Evolutionary conservation across 1,139 yeast species (phyloP), one percentile per base, ranked within the genome.

Genomic region (Nakaseomyces delphensis): DNA sequence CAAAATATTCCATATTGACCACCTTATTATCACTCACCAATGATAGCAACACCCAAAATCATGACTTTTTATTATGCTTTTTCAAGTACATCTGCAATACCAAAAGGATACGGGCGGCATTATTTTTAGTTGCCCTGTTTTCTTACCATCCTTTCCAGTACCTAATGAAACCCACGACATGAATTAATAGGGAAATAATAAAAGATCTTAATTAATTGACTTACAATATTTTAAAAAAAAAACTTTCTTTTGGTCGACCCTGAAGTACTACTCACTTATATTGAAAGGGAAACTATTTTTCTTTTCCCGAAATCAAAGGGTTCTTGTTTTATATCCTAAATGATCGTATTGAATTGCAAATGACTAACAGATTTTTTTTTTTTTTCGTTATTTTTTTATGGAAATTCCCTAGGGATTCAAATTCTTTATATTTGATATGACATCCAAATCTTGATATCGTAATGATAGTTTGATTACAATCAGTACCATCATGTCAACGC

Each of bases 161-260:
- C 35, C 35, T 31, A 31, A 31, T 31, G 35, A 31, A 31, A 31
- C 35, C 23, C 35, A 31, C 35, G 16, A 18, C 35, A 31, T 18
- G 18, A 28, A 28, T 4, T 28, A 8, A 9, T 14, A 28, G 18
- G 31, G 18, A 14, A 28, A 10, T 8, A 13, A 25, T 25, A 25
- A 25, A 25, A 7, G n/a, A n/a, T n/a, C n/a, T n/a, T n/a, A n/a
- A n/a, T n/a, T n/a, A n/a, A n/a, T n/a, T n/a, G n/a, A n/a, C n/a
- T n/a, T n/a, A n/a, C n/a, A n/a, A n/a, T n/a, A n/a, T n/a, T n/a
- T n/a, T n/a, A n/a, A n/a, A n/a, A n/a, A n/a, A n/a, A 25, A 25
- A 25, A 25, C n/a, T 25, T 10, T 25, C 9, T 9, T 25, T 25
- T 7, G 28, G 9, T 10, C n/a, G 28, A 8, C 28, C n/a, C n/a